Evolutionary conservation across 2,329 filamentous ascomycete genomes (phyloP), one percentile per base, ranked within the genome.

Genomic region (Talaromyces sp.): DNA sequence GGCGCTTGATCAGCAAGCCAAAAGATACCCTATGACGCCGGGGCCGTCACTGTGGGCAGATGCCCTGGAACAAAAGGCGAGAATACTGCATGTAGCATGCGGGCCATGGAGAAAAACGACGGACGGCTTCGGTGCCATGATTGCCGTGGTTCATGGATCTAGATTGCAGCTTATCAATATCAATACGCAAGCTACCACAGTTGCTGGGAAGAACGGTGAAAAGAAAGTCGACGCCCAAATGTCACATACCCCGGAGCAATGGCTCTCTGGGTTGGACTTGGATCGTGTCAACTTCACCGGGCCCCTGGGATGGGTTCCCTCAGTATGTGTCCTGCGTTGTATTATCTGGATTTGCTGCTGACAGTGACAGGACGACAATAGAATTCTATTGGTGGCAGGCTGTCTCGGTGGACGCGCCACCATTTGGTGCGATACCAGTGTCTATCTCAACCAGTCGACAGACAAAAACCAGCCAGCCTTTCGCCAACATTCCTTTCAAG

Each of bases 41-140:
- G 49, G 67, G 0, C 67, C 62, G 3, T 76, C 76, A 3, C 58
- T 77, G 4, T 68, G 77, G 28, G 65, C 70, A 5, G 66, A 63
- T 17, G 64, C 69, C 1, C 36, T 77, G 13, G 68, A 65, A 30
- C 65, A 64, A 1, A 69, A 68, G 47, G 54, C 64, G 3, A 68
- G 68, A n/a, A 62, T 71, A 28, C 65, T 67, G 5, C 65, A 68
- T 19, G 63, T 77, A 28, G 67, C 70, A 1, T 74, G 70, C 62
- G 73, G 74, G 0, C 71, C 70, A 8, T 77, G 75, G 76, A 53
- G 69, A n/a, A 57, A 39, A n/a, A 11, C 5, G 13, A 22, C 7
- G 15, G 32, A 15, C 9, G 32, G n/a, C 27, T 54, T 27, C 65
- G 28, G 62, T 15, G 65, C 67, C 11, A 65, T 70, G 58, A 57